Evolutionary conservation across 78 protist genomes (phyloP).

Genomic region (Planoprotostelium fungivorum): DNA sequence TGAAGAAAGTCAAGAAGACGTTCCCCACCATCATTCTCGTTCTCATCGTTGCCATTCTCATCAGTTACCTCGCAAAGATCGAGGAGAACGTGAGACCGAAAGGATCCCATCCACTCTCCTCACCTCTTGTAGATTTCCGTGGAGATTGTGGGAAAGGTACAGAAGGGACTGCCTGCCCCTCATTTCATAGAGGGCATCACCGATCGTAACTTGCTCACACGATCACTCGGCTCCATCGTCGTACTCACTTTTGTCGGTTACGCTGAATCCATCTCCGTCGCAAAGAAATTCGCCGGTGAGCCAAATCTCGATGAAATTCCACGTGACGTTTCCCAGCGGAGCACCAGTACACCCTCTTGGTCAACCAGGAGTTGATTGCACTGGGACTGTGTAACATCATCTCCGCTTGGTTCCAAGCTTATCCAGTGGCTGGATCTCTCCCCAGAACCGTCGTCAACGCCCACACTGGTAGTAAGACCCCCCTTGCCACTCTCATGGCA

Average conservation of each 20-base stretch:
- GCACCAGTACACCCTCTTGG: conserved; percentile 25
- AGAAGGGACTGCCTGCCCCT: conserved; percentile 39
- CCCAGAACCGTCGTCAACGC: conserved; percentile 47
- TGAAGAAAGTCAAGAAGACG: conserved; percentile 27
- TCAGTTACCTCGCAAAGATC: background rate
- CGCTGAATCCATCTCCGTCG: conserved; percentile 49
- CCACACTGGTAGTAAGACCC: conserved; percentile 31
- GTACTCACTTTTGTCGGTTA: conserved; percentile 41
- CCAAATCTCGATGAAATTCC: background rate
- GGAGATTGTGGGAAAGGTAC: conserved; percentile 42
- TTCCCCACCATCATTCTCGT: conserved; percentile 14
- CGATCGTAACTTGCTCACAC: conserved; percentile 20
- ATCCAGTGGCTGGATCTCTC: conserved; percentile 46
- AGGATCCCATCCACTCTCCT: no score
- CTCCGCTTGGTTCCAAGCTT: conserved; percentile 26
- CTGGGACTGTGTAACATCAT: conserved; percentile 51
- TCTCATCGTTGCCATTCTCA: background rate
- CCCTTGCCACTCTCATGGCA: conserved; percentile 26
- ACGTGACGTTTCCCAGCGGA: background rate
- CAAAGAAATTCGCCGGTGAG: conserved; percentile 33
- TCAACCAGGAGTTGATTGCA: conserved; percentile 50
- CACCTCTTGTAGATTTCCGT: conserved; percentile 11
- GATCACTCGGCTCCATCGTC: conserved; percentile 12
- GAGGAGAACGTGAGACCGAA: background rate
- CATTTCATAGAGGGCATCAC: background rate